phyloP scores from a whole-genome alignment of 176 grass and related monocot species.

The Triticum urartu region DNA sequence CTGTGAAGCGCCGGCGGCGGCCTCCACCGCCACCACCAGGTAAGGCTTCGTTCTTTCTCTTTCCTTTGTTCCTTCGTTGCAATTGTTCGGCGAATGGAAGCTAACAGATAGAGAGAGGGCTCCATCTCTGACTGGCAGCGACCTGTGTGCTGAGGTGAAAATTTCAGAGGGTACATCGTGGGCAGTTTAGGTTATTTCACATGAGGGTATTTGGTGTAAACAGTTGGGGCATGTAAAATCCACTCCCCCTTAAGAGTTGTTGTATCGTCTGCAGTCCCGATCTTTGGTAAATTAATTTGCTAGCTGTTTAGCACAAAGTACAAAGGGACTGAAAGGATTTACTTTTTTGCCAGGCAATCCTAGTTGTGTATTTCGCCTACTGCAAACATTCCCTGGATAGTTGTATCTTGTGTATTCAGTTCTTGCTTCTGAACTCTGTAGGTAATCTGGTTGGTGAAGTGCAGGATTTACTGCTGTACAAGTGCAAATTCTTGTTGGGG shows the following conservation, averaged over 20 bases:
- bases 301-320: background rate
- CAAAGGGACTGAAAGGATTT: background rate
- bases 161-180: background rate
- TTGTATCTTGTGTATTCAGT: background rate
- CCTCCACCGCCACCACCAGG: too few species aligned
- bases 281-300: background rate
- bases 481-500: background rate
- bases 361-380: background rate
- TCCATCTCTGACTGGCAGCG: background rate
- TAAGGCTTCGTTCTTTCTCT: too few species aligned
- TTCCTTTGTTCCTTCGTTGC: too few species aligned
- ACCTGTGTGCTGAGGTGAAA: background rate
- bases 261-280: background rate
- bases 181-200: background rate
- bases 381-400: background rate
- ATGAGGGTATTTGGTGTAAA: background rate
- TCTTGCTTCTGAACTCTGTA: background rate
- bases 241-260: background rate
- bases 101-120: background rate
- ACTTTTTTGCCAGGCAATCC: background rate
- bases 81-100: too few species aligned
- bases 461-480: background rate
- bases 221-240: background rate
- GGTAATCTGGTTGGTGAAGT: background rate
- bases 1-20: too few species aligned